Conservation (phyloP, 2,329 filamentous ascomycete genomes). For the Penicillium concentricum region DNA sequence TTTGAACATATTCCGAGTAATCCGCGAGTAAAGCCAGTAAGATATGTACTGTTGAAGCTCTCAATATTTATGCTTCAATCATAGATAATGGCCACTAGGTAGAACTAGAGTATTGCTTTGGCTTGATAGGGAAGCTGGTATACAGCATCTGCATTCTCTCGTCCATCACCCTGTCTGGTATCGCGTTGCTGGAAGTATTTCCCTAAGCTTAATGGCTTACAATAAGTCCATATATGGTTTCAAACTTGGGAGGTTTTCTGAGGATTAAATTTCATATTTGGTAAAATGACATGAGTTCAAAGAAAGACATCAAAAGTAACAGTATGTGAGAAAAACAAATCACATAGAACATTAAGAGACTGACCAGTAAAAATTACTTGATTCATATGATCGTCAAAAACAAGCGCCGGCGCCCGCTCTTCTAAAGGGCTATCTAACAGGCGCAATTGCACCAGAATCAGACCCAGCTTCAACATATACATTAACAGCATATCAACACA, state of each 20-base stretch:
- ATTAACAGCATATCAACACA: slow-evolving; percentile 9
- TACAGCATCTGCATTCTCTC: not conserved
- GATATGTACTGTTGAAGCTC: not conserved
- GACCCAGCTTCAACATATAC: slow-evolving; percentile 9
- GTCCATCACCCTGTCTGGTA: not conserved
- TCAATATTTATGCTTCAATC: not conserved
- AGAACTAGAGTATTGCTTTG: not conserved
- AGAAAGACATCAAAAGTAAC: not conserved
- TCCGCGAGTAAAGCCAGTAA: not conserved
- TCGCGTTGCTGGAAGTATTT: not conserved
- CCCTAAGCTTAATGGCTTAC: not conserved
- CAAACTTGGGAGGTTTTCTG: too few species aligned
- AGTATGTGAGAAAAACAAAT: not conserved
- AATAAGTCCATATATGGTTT: not conserved
- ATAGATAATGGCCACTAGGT: not conserved
- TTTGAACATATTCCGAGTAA: not conserved
- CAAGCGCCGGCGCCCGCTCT: slow-evolving; percentile 13
- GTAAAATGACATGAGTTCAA: not conserved
- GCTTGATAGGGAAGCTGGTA: not conserved
- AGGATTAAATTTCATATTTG: too few species aligned
- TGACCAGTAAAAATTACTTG: not conserved
- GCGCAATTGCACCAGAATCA: slow-evolving; percentile 1
- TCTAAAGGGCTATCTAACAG: slow-evolving; percentile 5
- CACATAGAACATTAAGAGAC: not conserved
- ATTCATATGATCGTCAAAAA: slow-evolving; percentile 12